A percentile compares a stretch with the other conserved stretches of the same genome.
phyloP scores from a whole-genome alignment of 805 yeast species.

The Wickerhamiella galacta region DNA sequence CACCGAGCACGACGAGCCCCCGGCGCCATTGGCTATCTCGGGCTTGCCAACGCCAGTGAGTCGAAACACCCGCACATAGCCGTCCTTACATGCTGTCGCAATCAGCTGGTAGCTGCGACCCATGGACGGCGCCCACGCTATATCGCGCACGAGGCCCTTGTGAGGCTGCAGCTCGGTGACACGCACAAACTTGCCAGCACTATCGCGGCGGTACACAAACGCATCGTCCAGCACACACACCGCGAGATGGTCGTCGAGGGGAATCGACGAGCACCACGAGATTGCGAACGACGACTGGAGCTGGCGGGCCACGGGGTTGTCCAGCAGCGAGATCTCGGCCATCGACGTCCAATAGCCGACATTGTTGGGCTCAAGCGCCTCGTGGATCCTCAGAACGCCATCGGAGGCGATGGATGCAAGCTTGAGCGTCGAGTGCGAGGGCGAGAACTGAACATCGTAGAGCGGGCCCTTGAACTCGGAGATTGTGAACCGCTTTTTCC shows the following conservation, averaged over 20 bases:
- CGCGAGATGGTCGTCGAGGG: slow-evolving; percentile 61
- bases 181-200: slow-evolving; percentile 26
- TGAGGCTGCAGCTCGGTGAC: slow-evolving; percentile 67
- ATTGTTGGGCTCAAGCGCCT: slow-evolving; percentile 80
- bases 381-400: slow-evolving; percentile 71
- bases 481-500: slow-evolving; percentile 59
- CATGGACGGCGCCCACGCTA: slow-evolving; percentile 94
- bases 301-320: slow-evolving; percentile 59
- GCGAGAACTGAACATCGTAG: slow-evolving; percentile 81
- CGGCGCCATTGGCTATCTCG: slow-evolving; percentile 4
- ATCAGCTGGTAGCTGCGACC: slow-evolving; percentile 75
- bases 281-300: slow-evolving; percentile 73
- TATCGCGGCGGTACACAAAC: slow-evolving; percentile 45
- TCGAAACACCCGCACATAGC: slow-evolving; percentile 72
- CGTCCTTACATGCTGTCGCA: slow-evolving; percentile 95
- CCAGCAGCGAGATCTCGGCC: slow-evolving; percentile 43
- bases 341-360: slow-evolving; percentile 65
- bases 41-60: slow-evolving; percentile 18
- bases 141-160: slow-evolving; percentile 68
- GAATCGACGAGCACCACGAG: slow-evolving; percentile 83
- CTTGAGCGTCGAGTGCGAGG: slow-evolving; percentile 63
- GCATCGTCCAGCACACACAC: slow-evolving; percentile 83
- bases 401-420: slow-evolving; percentile 81
- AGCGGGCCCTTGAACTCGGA: slow-evolving; percentile 82
- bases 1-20: slow-evolving; percentile 23